A percentile compares a stretch with the other conserved stretches of the same genome.
These are phyloP conservation scores for Pseudopediastrum boryanum DNA, from an alignment of 139 green algal genomes.

Conservation along the genomic window DNA sequence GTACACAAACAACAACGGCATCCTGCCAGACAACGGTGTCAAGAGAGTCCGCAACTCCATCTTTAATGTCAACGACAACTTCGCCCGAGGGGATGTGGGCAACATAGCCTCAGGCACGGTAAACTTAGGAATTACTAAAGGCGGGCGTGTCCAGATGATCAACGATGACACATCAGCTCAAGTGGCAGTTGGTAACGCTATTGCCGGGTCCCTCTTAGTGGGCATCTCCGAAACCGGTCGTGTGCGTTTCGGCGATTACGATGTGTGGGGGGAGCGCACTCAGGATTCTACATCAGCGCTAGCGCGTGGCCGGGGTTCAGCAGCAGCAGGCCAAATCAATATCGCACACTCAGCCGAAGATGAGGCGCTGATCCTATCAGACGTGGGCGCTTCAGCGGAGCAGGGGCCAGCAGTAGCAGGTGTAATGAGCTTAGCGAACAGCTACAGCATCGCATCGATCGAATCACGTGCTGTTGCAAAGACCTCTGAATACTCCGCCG, in stretches of 20 bases:
- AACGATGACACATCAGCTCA: background rate
- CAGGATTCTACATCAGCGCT: background rate
- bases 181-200: background rate
- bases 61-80: constrained; percentile 1
- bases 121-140: background rate
- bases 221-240: background rate
- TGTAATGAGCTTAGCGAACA: constrained; percentile 1
- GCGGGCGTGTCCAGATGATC: constrained; percentile 1
- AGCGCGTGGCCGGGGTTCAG: constrained; percentile 2
- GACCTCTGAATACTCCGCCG: constrained; percentile 18
- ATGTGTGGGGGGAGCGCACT: constrained; percentile 10
- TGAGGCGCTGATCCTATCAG: background rate
- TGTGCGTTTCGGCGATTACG: constrained; percentile 7
- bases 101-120: background rate
- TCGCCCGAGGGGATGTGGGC: background rate
- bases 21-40: too few species aligned
- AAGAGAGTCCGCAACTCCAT: too few species aligned
- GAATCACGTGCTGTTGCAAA: background rate
- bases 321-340: constrained; percentile 18
- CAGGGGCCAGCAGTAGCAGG: constrained; percentile 9
- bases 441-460: background rate
- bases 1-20: too few species aligned
- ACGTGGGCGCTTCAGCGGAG: background rate
- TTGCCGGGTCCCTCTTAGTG: constrained; percentile 10
- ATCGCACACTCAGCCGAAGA: constrained; percentile 11